A percentile compares a stretch with the other conserved stretches of the same genome.
Evolutionary conservation across 441 rosid species (phyloP).

Genomic region (Arabidopsis hybrid): DNA sequence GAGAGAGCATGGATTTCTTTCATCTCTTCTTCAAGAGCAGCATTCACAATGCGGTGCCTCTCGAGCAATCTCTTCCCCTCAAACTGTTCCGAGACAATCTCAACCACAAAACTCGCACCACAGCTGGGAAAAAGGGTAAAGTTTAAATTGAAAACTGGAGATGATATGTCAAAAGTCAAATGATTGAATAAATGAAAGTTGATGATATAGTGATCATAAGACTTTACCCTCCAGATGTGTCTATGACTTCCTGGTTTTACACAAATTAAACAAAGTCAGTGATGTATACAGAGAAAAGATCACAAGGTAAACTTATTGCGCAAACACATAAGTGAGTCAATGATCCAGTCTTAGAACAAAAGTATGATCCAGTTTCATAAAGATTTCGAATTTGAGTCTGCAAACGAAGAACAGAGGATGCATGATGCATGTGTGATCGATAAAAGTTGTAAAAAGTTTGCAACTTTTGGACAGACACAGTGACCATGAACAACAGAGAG

Average conservation of each 20-base stretch:
- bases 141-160: neutral
- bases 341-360: slow-evolving; percentile 9
- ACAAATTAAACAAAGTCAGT: neutral
- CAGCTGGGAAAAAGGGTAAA: slow-evolving; percentile 54
- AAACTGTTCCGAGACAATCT: slow-evolving; percentile 74
- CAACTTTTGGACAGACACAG: neutral
- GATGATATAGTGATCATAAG: neutral
- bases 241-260: slow-evolving; percentile 71
- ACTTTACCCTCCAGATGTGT: slow-evolving; percentile 90
- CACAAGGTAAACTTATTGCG: neutral
- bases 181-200: neutral
- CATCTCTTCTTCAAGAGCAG: slow-evolving; percentile 84
- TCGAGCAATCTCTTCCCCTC: slow-evolving; percentile 91
- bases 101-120: slow-evolving; percentile 78
- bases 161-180: neutral
- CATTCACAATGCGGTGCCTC: slow-evolving; percentile 83
- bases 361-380: neutral
- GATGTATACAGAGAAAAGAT: slow-evolving; percentile 8
- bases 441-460: neutral
- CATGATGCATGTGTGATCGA: neutral
- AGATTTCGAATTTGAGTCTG: neutral
- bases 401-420: neutral
- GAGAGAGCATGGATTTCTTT: slow-evolving; percentile 93
- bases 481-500: neutral
- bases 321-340: neutral